A percentile compares a stretch with the other conserved stretches of the same genome.
phyloP scores from a whole-genome alignment of 1,284 basidiomycete species.

The Sanghuangporus sanghuang region DNA sequence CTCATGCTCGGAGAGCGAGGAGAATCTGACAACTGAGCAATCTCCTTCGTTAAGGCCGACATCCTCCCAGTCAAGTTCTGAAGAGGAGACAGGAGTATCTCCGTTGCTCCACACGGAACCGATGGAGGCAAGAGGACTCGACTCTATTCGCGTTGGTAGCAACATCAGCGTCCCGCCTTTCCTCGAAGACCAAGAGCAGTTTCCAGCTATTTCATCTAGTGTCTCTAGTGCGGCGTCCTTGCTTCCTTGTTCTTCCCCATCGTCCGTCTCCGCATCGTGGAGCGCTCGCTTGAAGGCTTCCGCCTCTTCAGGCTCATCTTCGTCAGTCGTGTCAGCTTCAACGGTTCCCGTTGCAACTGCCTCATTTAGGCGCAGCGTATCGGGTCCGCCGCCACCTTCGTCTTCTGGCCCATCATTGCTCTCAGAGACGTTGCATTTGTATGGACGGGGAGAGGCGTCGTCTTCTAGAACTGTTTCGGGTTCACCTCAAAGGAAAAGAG shows the following conservation, averaged over 20 bases:
- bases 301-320: neutral
- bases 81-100: conserved; percentile 37
- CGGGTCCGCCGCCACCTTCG: neutral
- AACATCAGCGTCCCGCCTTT: conserved; percentile 3
- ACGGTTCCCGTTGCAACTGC: neutral
- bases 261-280: conserved; percentile 2
- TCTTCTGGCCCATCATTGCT: conserved; percentile 10
- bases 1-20: conserved; percentile 8
- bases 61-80: conserved; percentile 25
- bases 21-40: conserved; percentile 13
- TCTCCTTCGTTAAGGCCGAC: conserved; percentile 11
- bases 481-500: neutral
- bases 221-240: conserved; percentile 23
- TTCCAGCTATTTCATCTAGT: conserved; percentile 27
- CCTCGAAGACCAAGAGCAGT: conserved; percentile 23
- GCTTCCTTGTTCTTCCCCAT: neutral
- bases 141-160: conserved; percentile 24
- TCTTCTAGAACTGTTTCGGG: conserved; percentile 14
- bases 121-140: conserved; percentile 35
- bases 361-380: neutral
- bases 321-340: neutral
- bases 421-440: neutral
- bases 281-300: neutral
- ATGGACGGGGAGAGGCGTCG: neutral
- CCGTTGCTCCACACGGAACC: conserved; percentile 33